These are phyloP conservation scores for Podospora didyma DNA, from an alignment of 495 filamentous ascomycete genomes.

Conservation along the genomic window DNA sequence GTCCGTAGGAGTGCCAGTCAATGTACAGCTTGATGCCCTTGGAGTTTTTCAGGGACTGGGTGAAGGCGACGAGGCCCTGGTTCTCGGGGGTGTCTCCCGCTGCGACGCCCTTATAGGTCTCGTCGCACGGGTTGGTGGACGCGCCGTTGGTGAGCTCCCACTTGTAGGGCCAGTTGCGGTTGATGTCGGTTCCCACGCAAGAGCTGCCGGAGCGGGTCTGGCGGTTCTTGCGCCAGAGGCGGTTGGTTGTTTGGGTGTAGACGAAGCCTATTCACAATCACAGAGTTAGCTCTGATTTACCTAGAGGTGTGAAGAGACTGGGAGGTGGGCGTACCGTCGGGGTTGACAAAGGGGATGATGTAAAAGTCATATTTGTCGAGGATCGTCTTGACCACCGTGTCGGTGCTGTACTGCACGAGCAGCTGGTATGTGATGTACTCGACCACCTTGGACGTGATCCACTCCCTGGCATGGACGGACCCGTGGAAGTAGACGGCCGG, in stretches of 20 bases:
- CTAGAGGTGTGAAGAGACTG: too few species aligned
- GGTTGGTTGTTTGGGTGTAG: conserved; percentile 55
- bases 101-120: conserved; percentile 50
- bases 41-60: conserved; percentile 31
- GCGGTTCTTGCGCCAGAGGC: conserved; percentile 65
- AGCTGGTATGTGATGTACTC: conserved; percentile 57
- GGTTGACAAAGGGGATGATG: conserved; percentile 60
- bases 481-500: conserved; percentile 57
- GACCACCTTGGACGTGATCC: conserved; percentile 54
- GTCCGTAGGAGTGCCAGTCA: conserved; percentile 58
- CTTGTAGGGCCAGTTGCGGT: conserved; percentile 59
- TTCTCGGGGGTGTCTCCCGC: conserved; percentile 49
- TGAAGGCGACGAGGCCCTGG: conserved; percentile 36
- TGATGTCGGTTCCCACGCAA: conserved; percentile 58
- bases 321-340: conserved; percentile 55
- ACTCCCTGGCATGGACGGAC: conserved; percentile 62
- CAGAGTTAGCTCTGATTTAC: too few species aligned
- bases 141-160: conserved; percentile 49
- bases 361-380: conserved; percentile 61
- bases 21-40: conserved; percentile 56
- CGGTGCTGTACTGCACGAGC: conserved; percentile 41
- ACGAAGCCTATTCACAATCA: conserved; percentile 59
- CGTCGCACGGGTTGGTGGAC: conserved; percentile 48
- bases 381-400: conserved; percentile 36
- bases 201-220: conserved; percentile 37